Evolutionary conservation across 164 flowering plant genomes (phyloP).

Genomic region (Saururus chinensis): DNA sequence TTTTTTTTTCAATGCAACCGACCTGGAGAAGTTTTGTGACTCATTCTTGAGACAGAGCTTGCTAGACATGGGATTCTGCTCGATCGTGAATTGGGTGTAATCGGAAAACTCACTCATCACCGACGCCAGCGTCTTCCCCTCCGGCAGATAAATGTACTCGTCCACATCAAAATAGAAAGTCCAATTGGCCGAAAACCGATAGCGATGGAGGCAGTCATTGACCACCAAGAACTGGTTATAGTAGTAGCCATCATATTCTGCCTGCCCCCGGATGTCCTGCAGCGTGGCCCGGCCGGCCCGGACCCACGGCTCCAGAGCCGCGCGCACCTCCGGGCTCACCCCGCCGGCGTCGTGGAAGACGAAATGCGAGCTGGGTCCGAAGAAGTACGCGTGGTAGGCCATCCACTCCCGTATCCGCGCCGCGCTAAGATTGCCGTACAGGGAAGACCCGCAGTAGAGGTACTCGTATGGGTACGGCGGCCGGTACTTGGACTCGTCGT

Average conservation of each 20-base stretch:
- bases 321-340: conserved; percentile 32
- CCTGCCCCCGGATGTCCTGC: conserved; percentile 48
- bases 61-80: conserved; percentile 62
- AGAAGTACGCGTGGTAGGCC: conserved; percentile 65
- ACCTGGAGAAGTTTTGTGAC: conserved; percentile 24
- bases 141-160: conserved; percentile 55
- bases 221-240: conserved; percentile 57
- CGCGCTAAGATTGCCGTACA: conserved; percentile 50
- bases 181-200: conserved; percentile 48
- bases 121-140: conserved; percentile 27
- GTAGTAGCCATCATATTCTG: conserved; percentile 48
- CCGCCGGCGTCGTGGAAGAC: conserved; percentile 70
- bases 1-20: not conserved
- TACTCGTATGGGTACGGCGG: conserved; percentile 52
- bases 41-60: conserved; percentile 44
- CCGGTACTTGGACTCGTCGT: conserved; percentile 27
- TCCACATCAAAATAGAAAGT: conserved; percentile 61
- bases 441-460: conserved; percentile 57
- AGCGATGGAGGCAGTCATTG: conserved; percentile 56
- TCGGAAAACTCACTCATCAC: conserved; percentile 33
- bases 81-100: conserved; percentile 59
- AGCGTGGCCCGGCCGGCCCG: conserved; percentile 38
- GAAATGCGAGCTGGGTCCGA: conserved; percentile 51
- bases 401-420: conserved; percentile 53
- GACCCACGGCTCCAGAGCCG: conserved; percentile 57